These are phyloP conservation scores for Turnera subulata DNA, from an alignment of 345 rosid species.

Conservation along the genomic window DNA sequence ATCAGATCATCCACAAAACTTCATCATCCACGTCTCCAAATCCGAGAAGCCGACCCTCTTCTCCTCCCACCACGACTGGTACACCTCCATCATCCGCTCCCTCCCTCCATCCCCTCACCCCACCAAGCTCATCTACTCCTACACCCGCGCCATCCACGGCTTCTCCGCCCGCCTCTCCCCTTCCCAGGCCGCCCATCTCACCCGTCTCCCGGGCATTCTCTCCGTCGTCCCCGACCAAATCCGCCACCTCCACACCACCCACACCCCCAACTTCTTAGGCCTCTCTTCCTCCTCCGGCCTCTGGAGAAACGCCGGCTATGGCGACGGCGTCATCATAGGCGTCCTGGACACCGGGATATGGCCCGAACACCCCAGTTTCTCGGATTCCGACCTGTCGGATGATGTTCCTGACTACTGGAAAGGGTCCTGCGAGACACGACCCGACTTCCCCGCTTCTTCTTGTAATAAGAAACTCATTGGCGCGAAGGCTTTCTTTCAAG, in stretches of 20 bases:
- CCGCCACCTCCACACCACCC: slow-evolving; percentile 81
- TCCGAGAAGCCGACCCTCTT: slow-evolving; percentile 65
- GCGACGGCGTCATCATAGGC: slow-evolving; percentile 70
- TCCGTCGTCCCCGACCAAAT: slow-evolving; percentile 60
- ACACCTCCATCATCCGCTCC: slow-evolving; percentile 52
- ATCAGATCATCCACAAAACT: slow-evolving; percentile 34
- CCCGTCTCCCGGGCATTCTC: slow-evolving; percentile 45
- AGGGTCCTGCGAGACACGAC: slow-evolving; percentile 56
- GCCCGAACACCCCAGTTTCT: slow-evolving; percentile 75
- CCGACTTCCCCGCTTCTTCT: slow-evolving; percentile 56
- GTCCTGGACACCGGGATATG: slow-evolving; percentile 86
- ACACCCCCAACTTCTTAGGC: slow-evolving; percentile 67
- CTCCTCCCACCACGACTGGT: slow-evolving; percentile 60
- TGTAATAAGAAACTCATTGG: slow-evolving; percentile 83
- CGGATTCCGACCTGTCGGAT: slow-evolving; percentile 39
- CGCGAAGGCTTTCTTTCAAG: slow-evolving; percentile 63
- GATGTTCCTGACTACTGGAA: slow-evolving; percentile 59
- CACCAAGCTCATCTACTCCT: slow-evolving; percentile 56
- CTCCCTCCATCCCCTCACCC: slow-evolving; percentile 57
- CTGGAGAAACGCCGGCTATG: slow-evolving; percentile 60
- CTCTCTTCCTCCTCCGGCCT: slow-evolving; percentile 55
- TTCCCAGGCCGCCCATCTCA: slow-evolving; percentile 42
- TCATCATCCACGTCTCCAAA: slow-evolving; percentile 58
- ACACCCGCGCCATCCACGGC: slow-evolving; percentile 54
- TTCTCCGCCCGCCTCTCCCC: slow-evolving; percentile 75